A percentile compares a stretch with the other conserved stretches of the same genome.
phyloP scores from a whole-genome alignment of 2,329 filamentous ascomycete species.

The Hypocreales sp. region DNA sequence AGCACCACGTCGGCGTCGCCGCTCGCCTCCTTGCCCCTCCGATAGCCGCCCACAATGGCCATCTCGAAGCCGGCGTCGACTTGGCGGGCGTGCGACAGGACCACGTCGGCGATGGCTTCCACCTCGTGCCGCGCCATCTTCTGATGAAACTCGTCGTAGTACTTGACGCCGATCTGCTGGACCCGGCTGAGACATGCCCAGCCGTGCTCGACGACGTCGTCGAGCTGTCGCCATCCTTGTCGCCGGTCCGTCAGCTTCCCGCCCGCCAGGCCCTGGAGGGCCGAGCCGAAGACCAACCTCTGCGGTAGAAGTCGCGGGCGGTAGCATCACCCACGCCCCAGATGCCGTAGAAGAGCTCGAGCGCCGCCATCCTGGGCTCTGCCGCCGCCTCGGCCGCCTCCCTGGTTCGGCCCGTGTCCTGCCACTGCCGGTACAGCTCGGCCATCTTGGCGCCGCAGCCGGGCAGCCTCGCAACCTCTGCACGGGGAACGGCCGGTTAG shows the following conservation, averaged over 20 bases:
- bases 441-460: slow-evolving; percentile 73
- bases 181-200: slow-evolving; percentile 62
- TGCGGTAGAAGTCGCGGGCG: slow-evolving; percentile 66
- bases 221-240: slow-evolving; percentile 68
- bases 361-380: slow-evolving; percentile 46
- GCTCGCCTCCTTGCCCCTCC: slow-evolving; percentile 56
- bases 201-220: slow-evolving; percentile 72
- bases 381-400: slow-evolving; percentile 49
- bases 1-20: slow-evolving; percentile 82
- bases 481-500: no score
- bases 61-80: slow-evolving; percentile 41
- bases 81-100: slow-evolving; percentile 51
- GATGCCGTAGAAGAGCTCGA: slow-evolving; percentile 65
- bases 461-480: slow-evolving; percentile 45
- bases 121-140: slow-evolving; percentile 62
- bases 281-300: slow-evolving; percentile 25
- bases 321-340: slow-evolving; percentile 84
- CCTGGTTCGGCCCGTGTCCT: slow-evolving; percentile 37
- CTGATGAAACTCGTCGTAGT: slow-evolving; percentile 67
- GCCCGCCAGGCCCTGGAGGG: no score
- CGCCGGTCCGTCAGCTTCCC: no score
- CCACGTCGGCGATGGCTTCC: slow-evolving; percentile 45
- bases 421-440: slow-evolving; percentile 63
- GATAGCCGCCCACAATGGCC: slow-evolving; percentile 63
- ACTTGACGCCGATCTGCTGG: slow-evolving; percentile 90